phyloP scores from a whole-genome alignment of 345 rosid genomes.

The Bruguiera sexangula region DNA sequence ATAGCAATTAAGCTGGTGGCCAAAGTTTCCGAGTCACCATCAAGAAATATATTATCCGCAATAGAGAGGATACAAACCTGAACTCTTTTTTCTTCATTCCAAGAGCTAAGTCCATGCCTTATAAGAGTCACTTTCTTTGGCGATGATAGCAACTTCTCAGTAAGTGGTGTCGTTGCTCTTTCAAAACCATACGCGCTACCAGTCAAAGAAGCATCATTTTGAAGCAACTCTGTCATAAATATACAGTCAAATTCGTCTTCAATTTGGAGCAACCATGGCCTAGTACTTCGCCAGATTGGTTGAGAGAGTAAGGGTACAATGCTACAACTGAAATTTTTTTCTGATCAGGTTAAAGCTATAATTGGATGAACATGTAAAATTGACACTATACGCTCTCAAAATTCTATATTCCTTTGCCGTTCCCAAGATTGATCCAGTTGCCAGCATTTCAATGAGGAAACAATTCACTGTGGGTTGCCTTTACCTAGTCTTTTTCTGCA shows the following conservation, averaged over 20 bases:
- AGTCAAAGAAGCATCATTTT: conserved; percentile 34
- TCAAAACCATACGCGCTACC: conserved; percentile 58
- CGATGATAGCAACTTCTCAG: conserved; percentile 29
- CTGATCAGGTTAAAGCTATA: not conserved
- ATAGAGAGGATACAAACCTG: conserved; percentile 40
- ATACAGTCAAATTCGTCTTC: conserved; percentile 4
- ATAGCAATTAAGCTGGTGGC: conserved; percentile 9
- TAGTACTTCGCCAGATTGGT: not conserved
- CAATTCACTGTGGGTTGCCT: too few relatives aligned
- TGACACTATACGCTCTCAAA: not conserved
- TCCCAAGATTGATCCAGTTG: not conserved
- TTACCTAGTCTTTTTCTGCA: too few relatives aligned
- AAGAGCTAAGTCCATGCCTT: conserved; percentile 73
- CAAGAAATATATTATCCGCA: not conserved
- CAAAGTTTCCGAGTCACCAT: not conserved
- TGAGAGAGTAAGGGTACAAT: not conserved
- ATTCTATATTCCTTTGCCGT: not conserved
- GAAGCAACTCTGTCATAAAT: conserved; percentile 31
- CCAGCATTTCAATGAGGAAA: not conserved
- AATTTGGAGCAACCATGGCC: conserved; percentile 1
- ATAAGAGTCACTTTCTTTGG: conserved; percentile 57
- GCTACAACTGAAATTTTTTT: not conserved
- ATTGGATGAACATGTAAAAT: too few relatives aligned
- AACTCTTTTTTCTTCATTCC: conserved; percentile 61
- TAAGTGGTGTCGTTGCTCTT: conserved; percentile 46